phyloP scores from a whole-genome alignment of 179 eudicot species.

The Beta macrorhiza region DNA sequence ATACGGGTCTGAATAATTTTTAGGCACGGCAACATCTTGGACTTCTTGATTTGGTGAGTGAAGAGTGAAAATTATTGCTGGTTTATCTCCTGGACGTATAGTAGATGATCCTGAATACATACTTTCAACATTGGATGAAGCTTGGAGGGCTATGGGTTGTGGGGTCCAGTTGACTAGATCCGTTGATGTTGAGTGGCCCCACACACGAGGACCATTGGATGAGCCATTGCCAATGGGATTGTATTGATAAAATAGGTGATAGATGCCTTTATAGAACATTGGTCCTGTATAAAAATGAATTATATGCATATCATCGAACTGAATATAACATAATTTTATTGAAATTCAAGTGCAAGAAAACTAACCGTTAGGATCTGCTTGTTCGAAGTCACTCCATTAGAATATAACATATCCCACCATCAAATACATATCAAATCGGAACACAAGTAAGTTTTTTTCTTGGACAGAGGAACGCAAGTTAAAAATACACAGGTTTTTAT shows the following conservation, averaged over 20 bases:
- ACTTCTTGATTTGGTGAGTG: constrained; percentile 41
- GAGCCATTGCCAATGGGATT: constrained; percentile 40
- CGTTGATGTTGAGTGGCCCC: constrained; percentile 59
- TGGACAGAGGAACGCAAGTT: no score
- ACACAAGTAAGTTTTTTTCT: no score
- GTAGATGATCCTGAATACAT: constrained; percentile 59
- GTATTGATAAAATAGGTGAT: constrained; percentile 64
- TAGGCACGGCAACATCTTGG: constrained; percentile 54
- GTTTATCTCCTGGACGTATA: constrained; percentile 36
- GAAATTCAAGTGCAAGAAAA: no score
- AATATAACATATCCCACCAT: no score
- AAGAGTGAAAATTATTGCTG: constrained; percentile 48
- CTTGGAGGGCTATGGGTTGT: constrained; percentile 39
- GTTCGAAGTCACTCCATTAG: no score
- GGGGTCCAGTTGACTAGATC: constrained; percentile 67
- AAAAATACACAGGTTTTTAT: no score
- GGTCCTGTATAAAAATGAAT: constrained; percentile 37
- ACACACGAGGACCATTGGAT: constrained; percentile 38
- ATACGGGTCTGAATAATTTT: constrained; percentile 46
- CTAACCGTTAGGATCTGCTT: no score
- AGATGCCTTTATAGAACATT: constrained; percentile 54
- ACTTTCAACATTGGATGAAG: constrained; percentile 37
- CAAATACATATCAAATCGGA: no score
- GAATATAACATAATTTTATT: no score
- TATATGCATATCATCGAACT: no score